Evolutionary conservation across 371 early-diverging fungal species (phyloP), one percentile per base, ranked within the genome.

Genomic region (Phascolomyces articulosus): DNA sequence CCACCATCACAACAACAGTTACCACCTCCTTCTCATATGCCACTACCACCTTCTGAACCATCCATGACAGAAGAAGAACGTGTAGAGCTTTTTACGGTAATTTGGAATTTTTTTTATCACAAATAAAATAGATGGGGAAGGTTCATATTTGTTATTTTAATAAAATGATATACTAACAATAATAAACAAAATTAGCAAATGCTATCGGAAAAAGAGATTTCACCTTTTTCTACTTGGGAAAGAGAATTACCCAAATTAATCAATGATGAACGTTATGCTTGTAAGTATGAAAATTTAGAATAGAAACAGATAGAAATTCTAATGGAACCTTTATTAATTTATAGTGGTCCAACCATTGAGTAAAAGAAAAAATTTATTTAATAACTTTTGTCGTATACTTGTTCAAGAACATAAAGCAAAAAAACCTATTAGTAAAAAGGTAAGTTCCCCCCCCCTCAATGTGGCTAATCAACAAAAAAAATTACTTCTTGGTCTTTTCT

Each of bases 161-260:
- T 2, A 53, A 23, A 29, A 18, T 40, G 26, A 4, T n/a, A 21
- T 11, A 15, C 38, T 59, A 44, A 31, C 9, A 31, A 31, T 31
- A 24, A 53, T 41, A 34, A 34, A 20, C 11, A n/a, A 44, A 27
- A 10, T 28, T 48, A 86, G 80, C 77, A 85, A 57, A 77, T 94
- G 77, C 70, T 94, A 51, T 65, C 84, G 24, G 93, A 93, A 56
- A 80, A 78, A 23, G 81, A 89, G 21, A 86, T 91, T 28, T 84
- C 85, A 6, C 94, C 92, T 18, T 94, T 89, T 65, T 82, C 89
- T 21, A 87, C 90, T 1, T 92, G 90, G 87, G 87, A 89, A 31
- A 82, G 70, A 67, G 92, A 91, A 55, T 70, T 86, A 7, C 83
- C 86, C 2, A 81, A 85, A 63, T 64, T 91, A 29, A 78, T 83